Evolutionary conservation across 2,329 filamentous ascomycete species (phyloP).

Genomic region (Madurella mycetomatis): DNA sequence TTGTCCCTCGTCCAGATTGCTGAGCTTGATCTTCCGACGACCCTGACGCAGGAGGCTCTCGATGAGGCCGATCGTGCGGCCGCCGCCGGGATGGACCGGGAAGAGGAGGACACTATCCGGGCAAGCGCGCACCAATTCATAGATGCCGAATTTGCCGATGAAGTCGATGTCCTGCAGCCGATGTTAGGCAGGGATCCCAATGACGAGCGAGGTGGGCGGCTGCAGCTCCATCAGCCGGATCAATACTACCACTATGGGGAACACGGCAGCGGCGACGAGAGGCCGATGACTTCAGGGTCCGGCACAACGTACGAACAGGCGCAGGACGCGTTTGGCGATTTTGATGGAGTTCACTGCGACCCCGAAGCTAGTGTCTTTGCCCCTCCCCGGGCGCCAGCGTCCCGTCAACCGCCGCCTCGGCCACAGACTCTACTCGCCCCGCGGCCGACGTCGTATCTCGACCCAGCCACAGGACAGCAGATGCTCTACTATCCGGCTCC

Average conservation of each 20-base stretch:
- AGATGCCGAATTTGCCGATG: conserved; percentile 28
- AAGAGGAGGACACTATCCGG: conserved; percentile 37
- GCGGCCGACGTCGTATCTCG: conserved; percentile 55
- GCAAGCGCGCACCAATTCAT: conserved; percentile 35
- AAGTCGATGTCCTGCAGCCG: conserved; percentile 15
- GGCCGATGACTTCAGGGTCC: conserved; percentile 51
- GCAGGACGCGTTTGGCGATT: conserved; percentile 67
- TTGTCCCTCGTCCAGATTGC: conserved; percentile 53
- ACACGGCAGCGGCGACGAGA: conserved; percentile 30
- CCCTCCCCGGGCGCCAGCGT: conserved; percentile 15
- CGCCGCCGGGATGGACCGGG: conserved; percentile 29
- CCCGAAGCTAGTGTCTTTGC: conserved; percentile 39
- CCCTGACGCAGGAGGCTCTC: conserved; percentile 48
- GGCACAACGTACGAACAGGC: conserved; percentile 61
- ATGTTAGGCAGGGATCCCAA: conserved; percentile 17
- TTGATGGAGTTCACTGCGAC: conserved; percentile 74
- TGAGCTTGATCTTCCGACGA: conserved; percentile 48
- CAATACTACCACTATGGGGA: conserved; percentile 16
- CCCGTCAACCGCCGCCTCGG: conserved; percentile 20
- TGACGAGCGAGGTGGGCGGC: conserved; percentile 12
- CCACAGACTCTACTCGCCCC: conserved; percentile 24
- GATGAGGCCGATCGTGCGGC: conserved; percentile 49
- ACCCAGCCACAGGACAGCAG: conserved; percentile 63
- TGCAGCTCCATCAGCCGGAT: conserved; percentile 26
- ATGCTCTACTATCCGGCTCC: conserved; percentile 97